phyloP scores from a whole-genome alignment of 371 early-diverging fungal species.

The Syncephalis plumigaleata region DNA sequence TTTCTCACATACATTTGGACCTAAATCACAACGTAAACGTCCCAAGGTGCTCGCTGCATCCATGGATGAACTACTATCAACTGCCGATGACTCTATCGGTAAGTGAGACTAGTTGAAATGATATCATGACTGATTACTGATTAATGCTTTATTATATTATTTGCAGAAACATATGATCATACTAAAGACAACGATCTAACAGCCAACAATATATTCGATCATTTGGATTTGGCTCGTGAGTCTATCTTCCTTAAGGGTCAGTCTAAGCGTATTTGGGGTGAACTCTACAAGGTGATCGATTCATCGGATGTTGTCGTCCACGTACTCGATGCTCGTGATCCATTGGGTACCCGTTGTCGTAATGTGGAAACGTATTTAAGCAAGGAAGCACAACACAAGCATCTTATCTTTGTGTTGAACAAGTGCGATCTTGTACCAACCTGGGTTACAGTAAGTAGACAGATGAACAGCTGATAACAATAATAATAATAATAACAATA shows the following conservation, averaged over 20 bases:
- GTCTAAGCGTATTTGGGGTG: constrained; percentile 98
- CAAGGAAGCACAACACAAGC: constrained; percentile 94
- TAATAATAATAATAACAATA: too few relatives aligned
- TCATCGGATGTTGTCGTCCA: constrained; percentile 97
- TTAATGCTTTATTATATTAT: too few relatives aligned
- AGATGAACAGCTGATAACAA: too few relatives aligned
- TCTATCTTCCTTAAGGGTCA: constrained; percentile 88
- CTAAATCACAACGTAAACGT: constrained; percentile 86
- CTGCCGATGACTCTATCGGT: constrained; percentile 31
- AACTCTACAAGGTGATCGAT: constrained; percentile 99
- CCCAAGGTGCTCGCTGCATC: constrained; percentile 61
- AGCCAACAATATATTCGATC: constrained; percentile 55
- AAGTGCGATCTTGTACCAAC: constrained; percentile 99
- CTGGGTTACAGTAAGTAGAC: constrained; percentile 76
- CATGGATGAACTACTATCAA: constrained; percentile 69
- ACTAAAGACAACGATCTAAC: constrained; percentile 54
- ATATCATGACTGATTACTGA: too few relatives aligned
- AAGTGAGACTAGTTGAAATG: too few relatives aligned
- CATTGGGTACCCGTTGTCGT: constrained; percentile 89
- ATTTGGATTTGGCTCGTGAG: constrained; percentile 55
- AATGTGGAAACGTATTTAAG: constrained; percentile 85
- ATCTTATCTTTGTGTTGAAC: constrained; percentile 97
- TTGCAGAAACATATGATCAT: constrained; percentile 42
- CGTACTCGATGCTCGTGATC: constrained; percentile 98
- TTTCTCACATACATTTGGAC: constrained; percentile 83